These are phyloP conservation scores for Tripterygium wilfordii DNA, from an alignment of 177 flowering plant species.

Conservation along the genomic window DNA sequence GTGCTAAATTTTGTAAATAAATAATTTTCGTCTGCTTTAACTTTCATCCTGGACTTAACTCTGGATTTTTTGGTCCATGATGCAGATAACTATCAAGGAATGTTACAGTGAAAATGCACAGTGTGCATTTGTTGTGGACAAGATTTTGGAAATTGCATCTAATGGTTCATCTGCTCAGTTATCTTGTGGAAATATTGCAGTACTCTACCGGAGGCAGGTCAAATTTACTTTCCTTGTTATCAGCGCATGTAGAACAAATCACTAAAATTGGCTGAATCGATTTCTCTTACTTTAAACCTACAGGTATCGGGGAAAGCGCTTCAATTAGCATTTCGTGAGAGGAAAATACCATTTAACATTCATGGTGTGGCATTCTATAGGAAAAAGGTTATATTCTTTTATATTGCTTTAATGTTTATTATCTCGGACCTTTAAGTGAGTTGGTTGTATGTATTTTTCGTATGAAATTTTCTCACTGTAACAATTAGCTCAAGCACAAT, in stretches of 20 bases:
- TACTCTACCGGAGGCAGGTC: conserved; percentile 96
- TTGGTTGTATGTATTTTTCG: too few relatives aligned
- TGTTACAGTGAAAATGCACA: conserved; percentile 85
- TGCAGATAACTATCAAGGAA: conserved; percentile 72
- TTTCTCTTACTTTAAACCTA: conserved; percentile 1
- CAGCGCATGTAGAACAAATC: background rate
- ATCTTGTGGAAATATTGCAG: conserved; percentile 64
- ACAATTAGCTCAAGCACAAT: too few relatives aligned
- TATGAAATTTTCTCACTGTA: too few relatives aligned
- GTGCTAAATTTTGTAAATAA: background rate
- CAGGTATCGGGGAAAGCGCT: conserved; percentile 87
- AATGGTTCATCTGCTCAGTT: conserved; percentile 32
- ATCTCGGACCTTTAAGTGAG: too few relatives aligned
- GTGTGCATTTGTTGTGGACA: conserved; percentile 87
- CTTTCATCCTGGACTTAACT: conserved; percentile 2
- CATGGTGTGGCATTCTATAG: conserved; percentile 97
- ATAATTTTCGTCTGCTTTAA: background rate
- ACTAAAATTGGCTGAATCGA: conserved; percentile 1
- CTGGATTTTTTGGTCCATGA: conserved; percentile 2
- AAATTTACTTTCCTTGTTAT: conserved; percentile 8
- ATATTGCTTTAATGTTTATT: background rate
- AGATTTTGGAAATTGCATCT: conserved; percentile 59
- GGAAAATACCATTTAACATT: conserved; percentile 84
- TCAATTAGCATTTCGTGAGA: conserved; percentile 69
- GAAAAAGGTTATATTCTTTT: conserved; percentile 60